These are phyloP conservation scores for Suillus subluteus DNA, from an alignment of 768 basidiomycete genomes.

Conservation along the genomic window DNA sequence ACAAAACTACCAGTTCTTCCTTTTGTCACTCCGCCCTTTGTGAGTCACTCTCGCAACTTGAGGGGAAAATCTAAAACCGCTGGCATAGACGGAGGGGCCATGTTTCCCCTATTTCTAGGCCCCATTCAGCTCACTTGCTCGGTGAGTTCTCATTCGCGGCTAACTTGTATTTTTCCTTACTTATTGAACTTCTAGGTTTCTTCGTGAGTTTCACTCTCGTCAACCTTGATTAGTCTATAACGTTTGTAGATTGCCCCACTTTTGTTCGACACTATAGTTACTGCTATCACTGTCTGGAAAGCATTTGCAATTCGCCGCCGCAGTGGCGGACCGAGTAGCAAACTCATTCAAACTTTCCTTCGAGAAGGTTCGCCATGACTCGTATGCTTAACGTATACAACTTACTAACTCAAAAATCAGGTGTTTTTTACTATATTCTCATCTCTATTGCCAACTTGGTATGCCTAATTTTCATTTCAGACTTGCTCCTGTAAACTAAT, in stretches of 20 bases:
- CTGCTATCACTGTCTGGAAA: slow-evolving; percentile 79
- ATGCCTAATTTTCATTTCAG: slow-evolving; percentile 18
- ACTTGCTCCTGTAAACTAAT: slow-evolving; percentile 13
- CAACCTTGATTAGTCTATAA: slow-evolving; percentile 11
- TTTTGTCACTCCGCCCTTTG: slow-evolving; percentile 66
- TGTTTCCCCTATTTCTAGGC: slow-evolving; percentile 83
- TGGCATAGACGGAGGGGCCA: slow-evolving; percentile 55
- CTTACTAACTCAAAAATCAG: slow-evolving; percentile 34
- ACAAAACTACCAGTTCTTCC: slow-evolving; percentile 52
- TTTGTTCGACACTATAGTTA: slow-evolving; percentile 79
- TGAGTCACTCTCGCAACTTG: slow-evolving; percentile 33
- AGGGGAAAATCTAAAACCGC: slow-evolving; percentile 5
- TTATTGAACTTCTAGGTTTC: slow-evolving; percentile 44
- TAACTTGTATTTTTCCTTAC: slow-evolving; percentile 14
- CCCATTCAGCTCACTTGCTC: slow-evolving; percentile 80
- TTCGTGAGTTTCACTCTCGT: slow-evolving; percentile 48
- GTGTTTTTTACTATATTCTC: slow-evolving; percentile 83
- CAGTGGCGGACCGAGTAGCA: slow-evolving; percentile 76
- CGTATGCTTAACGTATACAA: slow-evolving; percentile 4
- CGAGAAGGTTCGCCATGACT: slow-evolving; percentile 60
- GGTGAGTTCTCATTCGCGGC: slow-evolving; percentile 44
- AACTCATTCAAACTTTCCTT: slow-evolving; percentile 82
- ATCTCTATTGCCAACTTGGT: slow-evolving; percentile 86
- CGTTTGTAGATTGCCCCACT: slow-evolving; percentile 71
- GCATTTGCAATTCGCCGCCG: slow-evolving; percentile 76